Conservation (phyloP, 345 rosid species). For the Gossypium longicalyx region DNA sequence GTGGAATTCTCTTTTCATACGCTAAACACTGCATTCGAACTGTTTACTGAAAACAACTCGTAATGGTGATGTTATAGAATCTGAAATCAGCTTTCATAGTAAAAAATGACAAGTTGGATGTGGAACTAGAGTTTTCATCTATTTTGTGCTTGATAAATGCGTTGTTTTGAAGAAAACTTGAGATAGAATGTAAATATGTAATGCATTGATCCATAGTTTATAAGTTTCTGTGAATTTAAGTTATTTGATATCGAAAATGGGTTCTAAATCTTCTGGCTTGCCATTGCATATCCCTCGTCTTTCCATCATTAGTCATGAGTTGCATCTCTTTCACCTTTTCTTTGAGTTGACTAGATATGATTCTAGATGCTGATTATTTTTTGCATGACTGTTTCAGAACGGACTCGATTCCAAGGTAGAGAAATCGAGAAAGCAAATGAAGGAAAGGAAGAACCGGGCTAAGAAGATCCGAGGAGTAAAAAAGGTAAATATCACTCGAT, state of each 20-base stretch:
- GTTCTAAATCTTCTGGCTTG: not conserved
- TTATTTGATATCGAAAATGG: not conserved
- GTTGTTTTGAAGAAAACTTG: not conserved
- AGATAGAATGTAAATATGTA: not conserved
- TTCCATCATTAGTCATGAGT: not conserved
- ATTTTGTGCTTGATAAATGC: not conserved
- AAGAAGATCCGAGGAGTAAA: constrained; percentile 96
- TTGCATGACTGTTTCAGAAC: constrained; percentile 40
- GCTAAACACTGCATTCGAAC: not conserved
- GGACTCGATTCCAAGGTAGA: constrained; percentile 91
- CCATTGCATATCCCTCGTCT: not conserved
- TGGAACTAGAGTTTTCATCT: not conserved
- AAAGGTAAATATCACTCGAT: constrained; percentile 50
- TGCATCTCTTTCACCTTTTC: not conserved
- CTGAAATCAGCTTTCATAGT: not conserved
- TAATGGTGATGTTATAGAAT: not conserved
- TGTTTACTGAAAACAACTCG: not conserved
- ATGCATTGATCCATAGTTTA: not conserved
- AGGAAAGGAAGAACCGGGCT: constrained; percentile 92
- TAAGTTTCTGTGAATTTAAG: not conserved
- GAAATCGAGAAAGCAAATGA: constrained; percentile 90
- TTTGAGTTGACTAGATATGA: not conserved
- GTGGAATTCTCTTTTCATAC: not conserved
- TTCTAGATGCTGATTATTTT: not conserved
- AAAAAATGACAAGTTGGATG: not conserved